Evolutionary conservation across 208 protist species (phyloP), one percentile per base, ranked within the genome.

Genomic region (Acanthamoeba healyi): DNA sequence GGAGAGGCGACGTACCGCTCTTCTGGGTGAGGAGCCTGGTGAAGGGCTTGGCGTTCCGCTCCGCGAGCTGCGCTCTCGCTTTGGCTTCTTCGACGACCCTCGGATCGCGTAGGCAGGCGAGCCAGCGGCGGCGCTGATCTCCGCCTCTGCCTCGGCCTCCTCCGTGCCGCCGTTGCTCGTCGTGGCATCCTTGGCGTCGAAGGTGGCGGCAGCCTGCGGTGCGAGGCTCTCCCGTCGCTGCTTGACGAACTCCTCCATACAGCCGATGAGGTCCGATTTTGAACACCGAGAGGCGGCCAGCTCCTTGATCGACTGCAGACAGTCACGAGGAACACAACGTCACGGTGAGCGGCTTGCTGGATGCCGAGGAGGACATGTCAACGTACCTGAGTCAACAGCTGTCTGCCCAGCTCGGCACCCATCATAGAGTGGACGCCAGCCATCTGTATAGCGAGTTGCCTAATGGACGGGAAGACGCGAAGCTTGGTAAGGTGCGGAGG

Each of bases 181-280:
- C 49, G 15, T 22, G 12, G 58, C 2, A 26, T 1, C 58, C 58
- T 2, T 34, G 58, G 58, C 4, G 58, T 26, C 58, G 10, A 65
- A 65, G 4, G 58, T 34, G 58, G 58, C 58, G 2, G 58, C 58
- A 7, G 58, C 58, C n/a, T 65, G 58, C 24, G 58, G 58, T 14
- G 58, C 58, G 58, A 86, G 77, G 34, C 77, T 86, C 44, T 86
- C 77, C 77, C 58, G 54, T 40, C 77, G 77, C 38, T 61, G 40
- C 77, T 86, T 86, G 2, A 86, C 44, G 77, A 86, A 86, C 46
- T 86, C 77, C 44, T 86, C 44, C 77, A 86, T 86, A 44, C 54
- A 86, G 29, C 58, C 77, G 46, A 86, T 86, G 46, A 86, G 54
- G 46, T 86, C 77, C 44, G 0, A 2, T 29, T 86, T 86, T 24